phyloP scores from a whole-genome alignment of 169 alveolate genomes.

The Babesia bigemina region DNA sequence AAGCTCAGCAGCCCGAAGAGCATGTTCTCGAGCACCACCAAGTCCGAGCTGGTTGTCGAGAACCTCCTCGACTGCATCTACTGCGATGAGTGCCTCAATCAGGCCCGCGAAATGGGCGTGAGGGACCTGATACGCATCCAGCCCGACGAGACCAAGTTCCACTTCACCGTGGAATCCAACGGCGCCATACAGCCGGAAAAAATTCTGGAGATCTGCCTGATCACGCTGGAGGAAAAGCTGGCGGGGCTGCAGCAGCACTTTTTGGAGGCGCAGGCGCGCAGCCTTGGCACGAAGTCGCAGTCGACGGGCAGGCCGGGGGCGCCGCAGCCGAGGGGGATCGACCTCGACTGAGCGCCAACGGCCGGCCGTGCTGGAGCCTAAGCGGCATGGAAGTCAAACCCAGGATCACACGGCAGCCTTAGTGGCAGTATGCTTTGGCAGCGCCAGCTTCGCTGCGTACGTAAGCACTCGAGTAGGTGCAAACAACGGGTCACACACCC shows the following conservation, averaged over 20 bases:
- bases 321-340: conserved; percentile 3
- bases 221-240: conserved; percentile 80
- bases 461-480: no score
- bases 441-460: no score
- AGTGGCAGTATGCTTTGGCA: no score
- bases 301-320: conserved; percentile 4
- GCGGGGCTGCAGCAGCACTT: conserved; percentile 58
- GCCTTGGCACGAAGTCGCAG: conserved; percentile 44
- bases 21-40: conserved; percentile 57
- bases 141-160: conserved; percentile 79
- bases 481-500: no score
- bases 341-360: conserved; percentile 5
- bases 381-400: no score
- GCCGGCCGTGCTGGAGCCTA: no score
- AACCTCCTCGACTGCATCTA: conserved; percentile 62
- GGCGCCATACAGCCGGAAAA: conserved; percentile 94
- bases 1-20: conserved; percentile 56
- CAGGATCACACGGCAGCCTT: no score
- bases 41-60: conserved; percentile 53
- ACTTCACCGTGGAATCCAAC: conserved; percentile 85
- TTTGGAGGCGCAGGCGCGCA: conserved; percentile 67
- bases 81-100: conserved; percentile 73
- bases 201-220: conserved; percentile 88
- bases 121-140: conserved; percentile 71
- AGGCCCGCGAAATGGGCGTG: conserved; percentile 71